A percentile compares a stretch with the other conserved stretches of the same genome.
These are phyloP conservation scores for Sugiyamaella paludigena DNA, from an alignment of 1,139 yeast genomes.

Conservation along the genomic window DNA sequence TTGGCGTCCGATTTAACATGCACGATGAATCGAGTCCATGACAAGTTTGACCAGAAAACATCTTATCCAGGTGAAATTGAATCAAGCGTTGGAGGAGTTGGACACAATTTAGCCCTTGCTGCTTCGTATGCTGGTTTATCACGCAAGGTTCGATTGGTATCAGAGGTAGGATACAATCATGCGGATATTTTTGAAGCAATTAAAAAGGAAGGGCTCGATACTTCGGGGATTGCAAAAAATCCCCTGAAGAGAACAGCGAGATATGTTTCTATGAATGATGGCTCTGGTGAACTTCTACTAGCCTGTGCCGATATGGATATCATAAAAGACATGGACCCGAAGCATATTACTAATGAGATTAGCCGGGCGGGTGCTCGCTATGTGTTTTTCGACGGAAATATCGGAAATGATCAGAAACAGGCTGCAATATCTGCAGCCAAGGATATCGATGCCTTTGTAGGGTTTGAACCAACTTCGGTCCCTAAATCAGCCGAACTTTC, in stretches of 20 bases:
- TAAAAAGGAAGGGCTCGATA: slow-evolving; percentile 39
- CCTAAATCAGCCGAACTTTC: slow-evolving; percentile 50
- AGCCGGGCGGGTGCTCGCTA: slow-evolving; percentile 36
- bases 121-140: slow-evolving; percentile 32
- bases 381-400: slow-evolving; percentile 68
- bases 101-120: slow-evolving; percentile 70
- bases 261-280: slow-evolving; percentile 66
- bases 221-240: slow-evolving; percentile 43
- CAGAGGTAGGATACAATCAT: slow-evolving; percentile 59
- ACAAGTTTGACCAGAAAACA: slow-evolving; percentile 40
- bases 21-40: slow-evolving; percentile 23
- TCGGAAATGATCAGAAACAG: slow-evolving; percentile 46
- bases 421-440: slow-evolving; percentile 39
- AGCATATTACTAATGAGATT: slow-evolving; percentile 40
- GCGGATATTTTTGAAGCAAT: slow-evolving; percentile 45
- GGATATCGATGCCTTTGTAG: slow-evolving; percentile 37
- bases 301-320: slow-evolving; percentile 87
- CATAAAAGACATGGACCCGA: slow-evolving; percentile 50
- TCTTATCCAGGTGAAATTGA: slow-evolving; percentile 68
- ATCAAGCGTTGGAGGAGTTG: slow-evolving; percentile 79
- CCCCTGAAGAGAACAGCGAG: slow-evolving; percentile 53
- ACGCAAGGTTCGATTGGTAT: slow-evolving; percentile 39
- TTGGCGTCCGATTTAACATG: slow-evolving; percentile 72
- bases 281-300: slow-evolving; percentile 59
- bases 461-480: slow-evolving; percentile 76